Evolutionary conservation across 2,329 filamentous ascomycete genomes (phyloP), one percentile per base, ranked within the genome.

Genomic region (Pezicula neosporulosa): DNA sequence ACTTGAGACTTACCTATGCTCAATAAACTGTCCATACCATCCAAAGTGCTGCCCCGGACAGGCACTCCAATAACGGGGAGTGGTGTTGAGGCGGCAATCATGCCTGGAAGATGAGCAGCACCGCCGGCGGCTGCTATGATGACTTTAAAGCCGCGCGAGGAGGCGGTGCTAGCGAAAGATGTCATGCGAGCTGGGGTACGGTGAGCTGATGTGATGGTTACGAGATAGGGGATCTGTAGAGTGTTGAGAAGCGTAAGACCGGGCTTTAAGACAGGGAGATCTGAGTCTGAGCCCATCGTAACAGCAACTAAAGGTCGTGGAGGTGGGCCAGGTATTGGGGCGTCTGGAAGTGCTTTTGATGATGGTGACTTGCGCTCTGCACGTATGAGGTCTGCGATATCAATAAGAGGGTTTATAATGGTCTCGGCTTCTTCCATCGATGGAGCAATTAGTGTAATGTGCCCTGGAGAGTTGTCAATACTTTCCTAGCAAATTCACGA

Each of bases 131-230:
- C 87, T 13, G 76, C 75, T 24, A 76, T 77, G 7, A 66, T 66
- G 13, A 16, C 64, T 51, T 62, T 61, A 24, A 63, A 60, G 3
- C 64, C 64, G 15, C 54, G 55, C 0, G 54, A 55, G 3, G 49
- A 62, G 3, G 64, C 63, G 5, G 52, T 49, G 4, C 49, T 44
- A 6, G 86, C 86, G 44, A 89, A 81, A 52, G 83, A 71, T 44
- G 78, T 80, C 86, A 92, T 91, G 58, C 78, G 80, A 41, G 78
- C 72, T 3, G 87, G 86, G 2, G 87, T 92, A 33, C 88, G 78
- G 68, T 92, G 88, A 0, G 90, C 90, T 2, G 88, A 92, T 0
- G 89, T 92, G 64, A 94, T 92, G 62, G 82, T 83, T 15, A 83
- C 77, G 6, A 86, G 81, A 70, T 83, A 89, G 0, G 87, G 85